Evolutionary conservation across 306 rosid species (phyloP).

Genomic region (Vicia villosa): DNA sequence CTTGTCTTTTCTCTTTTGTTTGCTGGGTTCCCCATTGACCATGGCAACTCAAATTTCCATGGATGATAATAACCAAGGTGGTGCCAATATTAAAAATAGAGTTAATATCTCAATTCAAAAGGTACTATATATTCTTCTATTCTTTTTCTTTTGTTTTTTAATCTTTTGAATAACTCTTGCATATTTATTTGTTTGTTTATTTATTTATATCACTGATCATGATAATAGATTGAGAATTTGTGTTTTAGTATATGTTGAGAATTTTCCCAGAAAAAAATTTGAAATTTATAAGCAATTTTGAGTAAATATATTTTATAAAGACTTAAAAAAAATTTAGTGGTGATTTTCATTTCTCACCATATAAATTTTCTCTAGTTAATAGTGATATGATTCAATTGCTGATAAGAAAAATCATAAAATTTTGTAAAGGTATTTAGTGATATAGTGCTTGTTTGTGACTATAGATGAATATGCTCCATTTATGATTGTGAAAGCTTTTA

Average conservation of each 20-base stretch:
- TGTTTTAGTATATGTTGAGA: background rate
- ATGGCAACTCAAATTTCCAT: slow-evolving; percentile 36
- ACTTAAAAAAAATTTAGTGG: background rate
- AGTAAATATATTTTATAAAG: slow-evolving; percentile 9
- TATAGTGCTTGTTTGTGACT: slow-evolving; percentile 24
- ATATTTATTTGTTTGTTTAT: background rate
- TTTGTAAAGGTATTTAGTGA: slow-evolving; percentile 7
- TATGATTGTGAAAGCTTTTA: slow-evolving; percentile 13
- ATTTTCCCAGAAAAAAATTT: slow-evolving; percentile 5
- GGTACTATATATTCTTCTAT: slow-evolving; percentile 25
- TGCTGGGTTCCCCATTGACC: slow-evolving; percentile 36
- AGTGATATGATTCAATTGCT: slow-evolving; percentile 19
- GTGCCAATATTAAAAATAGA: slow-evolving; percentile 13
- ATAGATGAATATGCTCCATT: background rate
- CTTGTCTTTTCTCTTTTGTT: slow-evolving; percentile 29
- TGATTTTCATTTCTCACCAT: slow-evolving; percentile 2
- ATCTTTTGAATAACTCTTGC: background rate
- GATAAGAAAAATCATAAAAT: slow-evolving; percentile 3
- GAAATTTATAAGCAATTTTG: background rate
- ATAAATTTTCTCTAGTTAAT: background rate
- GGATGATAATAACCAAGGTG: background rate
- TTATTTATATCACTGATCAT: too few relatives aligned
- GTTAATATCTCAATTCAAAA: slow-evolving; percentile 35
- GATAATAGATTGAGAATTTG: background rate
- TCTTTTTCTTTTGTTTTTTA: background rate